Base-by-base conservation (phyloP, 2,329 filamentous ascomycete species). In the Pseudogymnoascus destructans region DNA sequence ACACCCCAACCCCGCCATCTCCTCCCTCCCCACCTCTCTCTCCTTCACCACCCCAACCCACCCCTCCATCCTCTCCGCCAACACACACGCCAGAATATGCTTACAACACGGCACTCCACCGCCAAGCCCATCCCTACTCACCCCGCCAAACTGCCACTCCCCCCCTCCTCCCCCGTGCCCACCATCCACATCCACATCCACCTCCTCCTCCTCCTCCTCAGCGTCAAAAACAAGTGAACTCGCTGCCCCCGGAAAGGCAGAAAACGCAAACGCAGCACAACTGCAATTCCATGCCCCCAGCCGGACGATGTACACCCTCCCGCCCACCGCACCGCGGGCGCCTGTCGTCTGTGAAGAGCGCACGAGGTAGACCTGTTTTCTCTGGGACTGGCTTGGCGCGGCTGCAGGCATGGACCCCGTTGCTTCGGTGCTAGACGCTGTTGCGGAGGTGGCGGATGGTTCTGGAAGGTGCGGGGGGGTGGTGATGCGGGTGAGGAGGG, bases 261-360 rank as follows among this genome's bases (percentile, higher is more conserved):
- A 76, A 62, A 95, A 84, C 0, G 85, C 79, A 70, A 97, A 97
- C 1, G 83, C 84, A 3, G 90, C 86, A 73, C 93, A 98, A 1
- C 82, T 88, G 71, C 93, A 98, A 70, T 86, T 90, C 93, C 93
- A 97, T 1, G 85, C 81, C 0, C 70, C 65, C 1, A 91, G 77
- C 8, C 84, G 80, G 13, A 97, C 87, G 64, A 87, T 75, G 71
- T 96, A 95, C 56, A 68, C 66, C 35, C 54, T 60, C 30, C 42
- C 62, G 8, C 66, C 60, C 54, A 65, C 59, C 58, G 68, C 32
- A 10, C 40, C 32, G 61, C 13, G 70, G 68, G 5, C 71, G 71
- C 38, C 33, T 15, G 35, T 19, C 25, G 19, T 23, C 7, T 69
- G 73, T 36, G 75, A 77, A 33, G 86, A 89, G 65, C 77, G 80